These are phyloP conservation scores for Thermochaetoides thermophila DNA, from an alignment of 495 filamentous ascomycete species.

Conservation along the genomic window DNA sequence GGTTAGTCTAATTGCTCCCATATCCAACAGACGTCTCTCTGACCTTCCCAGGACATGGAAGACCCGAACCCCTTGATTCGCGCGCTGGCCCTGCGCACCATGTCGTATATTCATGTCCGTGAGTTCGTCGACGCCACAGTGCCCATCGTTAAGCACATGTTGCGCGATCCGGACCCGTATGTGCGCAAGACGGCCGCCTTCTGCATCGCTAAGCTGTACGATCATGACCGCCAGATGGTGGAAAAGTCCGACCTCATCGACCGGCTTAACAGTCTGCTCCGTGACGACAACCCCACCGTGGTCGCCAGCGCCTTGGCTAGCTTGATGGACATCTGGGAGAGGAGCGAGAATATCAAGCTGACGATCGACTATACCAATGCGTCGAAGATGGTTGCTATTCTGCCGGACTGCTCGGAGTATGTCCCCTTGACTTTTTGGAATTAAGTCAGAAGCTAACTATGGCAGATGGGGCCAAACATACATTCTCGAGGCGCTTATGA, in stretches of 20 bases:
- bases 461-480: slow-evolving; percentile 95
- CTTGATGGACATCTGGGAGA: slow-evolving; percentile 96
- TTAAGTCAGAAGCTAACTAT: slow-evolving; percentile 11
- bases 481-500: slow-evolving; percentile 95
- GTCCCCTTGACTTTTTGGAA: slow-evolving; percentile 15
- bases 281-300: slow-evolving; percentile 94
- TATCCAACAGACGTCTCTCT: background rate
- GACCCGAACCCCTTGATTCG: slow-evolving; percentile 86
- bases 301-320: slow-evolving; percentile 86
- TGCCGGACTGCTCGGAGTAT: slow-evolving; percentile 94
- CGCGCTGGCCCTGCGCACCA: slow-evolving; percentile 83
- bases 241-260: slow-evolving; percentile 88
- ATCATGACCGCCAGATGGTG: slow-evolving; percentile 83
- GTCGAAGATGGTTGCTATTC: slow-evolving; percentile 91
- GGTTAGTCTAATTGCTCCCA: slow-evolving; percentile 32
- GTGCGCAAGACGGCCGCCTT: slow-evolving; percentile 96
- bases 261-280: slow-evolving; percentile 71
- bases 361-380: slow-evolving; percentile 96
- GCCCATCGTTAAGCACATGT: slow-evolving; percentile 63
- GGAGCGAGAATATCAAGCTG: slow-evolving; percentile 91
- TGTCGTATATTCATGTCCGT: slow-evolving; percentile 93
- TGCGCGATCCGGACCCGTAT: slow-evolving; percentile 85
- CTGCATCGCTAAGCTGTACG: slow-evolving; percentile 93
- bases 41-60: slow-evolving; percentile 63
- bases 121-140: slow-evolving; percentile 92